Base-by-base conservation (phyloP, 176 grass and related monocot species). In the Aegilops umbellulata region DNA sequence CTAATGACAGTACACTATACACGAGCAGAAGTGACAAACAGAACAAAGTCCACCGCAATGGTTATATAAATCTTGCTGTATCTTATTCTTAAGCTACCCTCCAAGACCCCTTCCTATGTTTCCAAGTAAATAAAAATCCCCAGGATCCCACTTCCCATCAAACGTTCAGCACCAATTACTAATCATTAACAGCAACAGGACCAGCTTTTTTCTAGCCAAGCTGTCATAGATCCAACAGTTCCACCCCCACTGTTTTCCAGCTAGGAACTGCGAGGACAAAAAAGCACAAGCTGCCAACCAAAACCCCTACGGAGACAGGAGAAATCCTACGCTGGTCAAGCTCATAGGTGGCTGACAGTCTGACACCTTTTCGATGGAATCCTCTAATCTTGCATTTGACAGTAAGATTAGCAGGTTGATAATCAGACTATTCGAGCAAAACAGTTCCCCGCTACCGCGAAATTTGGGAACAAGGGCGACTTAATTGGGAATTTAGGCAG, bases 181-280 rank as follows among this genome's bases (percentile, higher is more conserved):
- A 22, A 67, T 46, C 67, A 84, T 79, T 87, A 36, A 76, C 36
- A 69, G 17, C 80, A 84, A 27, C 11, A 68, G 72, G 72, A 64
- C 26, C 72, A 75, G 27, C 72, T 10, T 80, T 87, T 87, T 63
- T 7, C 26, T 20, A 68, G 46, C 67, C 57, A 47, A 80, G 75
- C 81, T 91, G 85, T 76, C 60, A 25, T 12, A 91, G 38, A 84
- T 67, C 82, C 49, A 57, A 69, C 51, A 25, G 27, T 76, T 71
- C 49, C 60, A 55, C 29, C 35, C 35, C 79, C 69, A 81, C 58
- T 46, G 47, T 68, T 68, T 88, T 88, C 86, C 86, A 88, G 77
- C 85, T 81, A 66, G 20, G 55, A 60, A 62, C 2, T 81, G 38
- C 38, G 84, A 71, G 70, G 69, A 91, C 35, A 14, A 17, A 88